phyloP scores from a whole-genome alignment of 306 rosid species.

The Cicer yamashitae region DNA sequence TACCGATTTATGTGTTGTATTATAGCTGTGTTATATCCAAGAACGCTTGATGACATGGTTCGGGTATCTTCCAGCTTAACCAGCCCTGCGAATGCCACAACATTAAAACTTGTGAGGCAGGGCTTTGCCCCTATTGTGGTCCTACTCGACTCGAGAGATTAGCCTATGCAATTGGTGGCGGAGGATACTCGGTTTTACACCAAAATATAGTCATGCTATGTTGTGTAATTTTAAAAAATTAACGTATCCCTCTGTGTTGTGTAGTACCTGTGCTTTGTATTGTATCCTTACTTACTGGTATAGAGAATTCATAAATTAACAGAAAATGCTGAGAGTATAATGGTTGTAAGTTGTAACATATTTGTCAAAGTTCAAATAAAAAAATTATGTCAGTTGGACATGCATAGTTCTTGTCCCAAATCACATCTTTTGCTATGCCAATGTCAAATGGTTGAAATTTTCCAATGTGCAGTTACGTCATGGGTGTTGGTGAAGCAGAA shows the following conservation, averaged over 20 bases:
- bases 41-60: too few species aligned
- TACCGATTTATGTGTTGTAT: background rate
- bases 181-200: too few species aligned
- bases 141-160: too few species aligned
- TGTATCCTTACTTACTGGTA: background rate
- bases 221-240: too few species aligned
- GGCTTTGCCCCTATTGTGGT: too few species aligned
- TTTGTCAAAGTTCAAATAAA: slow-evolving; percentile 21
- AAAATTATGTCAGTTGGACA: slow-evolving; percentile 1
- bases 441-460: slow-evolving; percentile 35
- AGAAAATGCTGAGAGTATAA: slow-evolving; percentile 16
- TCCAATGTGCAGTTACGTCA: slow-evolving; percentile 74
- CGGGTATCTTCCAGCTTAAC: too few species aligned
- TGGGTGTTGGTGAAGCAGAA: slow-evolving; percentile 98
- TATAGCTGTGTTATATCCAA: background rate
- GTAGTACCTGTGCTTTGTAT: background rate
- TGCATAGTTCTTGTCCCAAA: slow-evolving; percentile 19
- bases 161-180: too few species aligned
- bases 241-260: too few species aligned
- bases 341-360: slow-evolving; percentile 23
- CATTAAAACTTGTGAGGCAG: too few species aligned
- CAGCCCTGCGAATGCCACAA: too few species aligned
- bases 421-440: slow-evolving; percentile 36
- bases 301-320: slow-evolving; percentile 37
- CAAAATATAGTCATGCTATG: too few species aligned